phyloP scores from a whole-genome alignment of 192 early-diverging fungal species.

The Geranomyces michiganensis region DNA sequence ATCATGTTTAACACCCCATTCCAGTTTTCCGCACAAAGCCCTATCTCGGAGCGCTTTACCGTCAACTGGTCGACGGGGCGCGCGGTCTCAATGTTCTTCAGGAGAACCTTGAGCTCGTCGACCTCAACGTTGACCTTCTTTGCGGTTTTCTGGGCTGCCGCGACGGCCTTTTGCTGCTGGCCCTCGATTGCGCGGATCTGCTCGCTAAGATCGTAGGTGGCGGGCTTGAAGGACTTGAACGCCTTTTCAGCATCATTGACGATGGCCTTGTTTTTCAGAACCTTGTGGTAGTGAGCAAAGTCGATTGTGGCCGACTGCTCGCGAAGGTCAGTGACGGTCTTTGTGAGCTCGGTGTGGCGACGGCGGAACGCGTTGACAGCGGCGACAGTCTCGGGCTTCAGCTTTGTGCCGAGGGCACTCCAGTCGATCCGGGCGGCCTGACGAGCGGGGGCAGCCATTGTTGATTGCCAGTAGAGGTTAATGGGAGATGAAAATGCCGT shows the following conservation, averaged over 20 bases:
- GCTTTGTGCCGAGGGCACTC: constrained; percentile 78
- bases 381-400: constrained; percentile 87
- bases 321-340: constrained; percentile 78
- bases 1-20: too few species aligned
- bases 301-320: constrained; percentile 81
- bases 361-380: constrained; percentile 89
- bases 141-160: constrained; percentile 81
- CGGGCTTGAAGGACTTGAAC: constrained; percentile 76
- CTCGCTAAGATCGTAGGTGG: constrained; percentile 77
- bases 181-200: constrained; percentile 73
- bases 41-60: too few species aligned
- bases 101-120: constrained; percentile 81
- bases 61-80: constrained; percentile 94
- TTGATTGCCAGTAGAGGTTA: too few species aligned
- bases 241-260: constrained; percentile 90
- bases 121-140: constrained; percentile 84
- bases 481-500: too few species aligned
- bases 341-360: constrained; percentile 88
- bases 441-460: constrained; percentile 31
- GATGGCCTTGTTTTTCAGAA: constrained; percentile 90
- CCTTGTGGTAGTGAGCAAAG: constrained; percentile 83
- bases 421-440: constrained; percentile 85
- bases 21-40: too few species aligned
- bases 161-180: constrained; percentile 61
- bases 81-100: constrained; percentile 91